Conservation (phyloP, 345 rosid species). For the Lepidium sativum region DNA sequence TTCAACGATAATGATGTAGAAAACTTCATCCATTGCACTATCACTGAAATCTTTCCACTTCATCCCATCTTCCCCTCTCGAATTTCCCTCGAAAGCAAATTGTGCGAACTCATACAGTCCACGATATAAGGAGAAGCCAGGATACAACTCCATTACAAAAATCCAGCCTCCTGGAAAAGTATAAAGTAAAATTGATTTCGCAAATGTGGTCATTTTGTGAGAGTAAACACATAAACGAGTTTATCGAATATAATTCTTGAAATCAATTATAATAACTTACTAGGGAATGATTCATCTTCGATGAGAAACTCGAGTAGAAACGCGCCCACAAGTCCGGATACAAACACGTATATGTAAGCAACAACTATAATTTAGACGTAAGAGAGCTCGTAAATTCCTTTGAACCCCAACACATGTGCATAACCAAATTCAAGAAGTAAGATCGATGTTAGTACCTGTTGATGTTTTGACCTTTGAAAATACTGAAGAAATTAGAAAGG, state of each 20-base stretch:
- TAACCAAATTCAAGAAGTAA: neutral
- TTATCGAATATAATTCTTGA: neutral
- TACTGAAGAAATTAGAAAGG: constrained; percentile 61
- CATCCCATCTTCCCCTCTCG: constrained; percentile 71
- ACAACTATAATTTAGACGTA: constrained; percentile 37
- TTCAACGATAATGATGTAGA: constrained; percentile 57
- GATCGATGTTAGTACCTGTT: constrained; percentile 46
- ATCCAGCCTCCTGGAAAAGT: constrained; percentile 60
- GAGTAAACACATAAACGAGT: neutral
- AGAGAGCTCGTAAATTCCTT: neutral
- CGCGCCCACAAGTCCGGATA: constrained; percentile 74
- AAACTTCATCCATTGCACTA: constrained; percentile 70
- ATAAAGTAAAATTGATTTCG: constrained; percentile 7
- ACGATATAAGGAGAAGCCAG: constrained; percentile 81
- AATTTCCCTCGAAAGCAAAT: constrained; percentile 46
- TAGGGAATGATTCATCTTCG: constrained; percentile 66
- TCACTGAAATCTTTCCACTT: constrained; percentile 59
- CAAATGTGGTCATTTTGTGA: neutral
- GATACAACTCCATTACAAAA: constrained; percentile 65
- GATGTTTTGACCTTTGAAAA: constrained; percentile 79
- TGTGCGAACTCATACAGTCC: constrained; percentile 77
- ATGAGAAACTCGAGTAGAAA: constrained; percentile 62
- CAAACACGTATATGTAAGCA: constrained; percentile 67
- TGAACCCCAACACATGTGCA: neutral
- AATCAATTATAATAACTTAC: constrained; percentile 39